Base-by-base conservation (phyloP, 2,329 filamentous ascomycete genomes). In the Paracoccidioides lutzii region DNA sequence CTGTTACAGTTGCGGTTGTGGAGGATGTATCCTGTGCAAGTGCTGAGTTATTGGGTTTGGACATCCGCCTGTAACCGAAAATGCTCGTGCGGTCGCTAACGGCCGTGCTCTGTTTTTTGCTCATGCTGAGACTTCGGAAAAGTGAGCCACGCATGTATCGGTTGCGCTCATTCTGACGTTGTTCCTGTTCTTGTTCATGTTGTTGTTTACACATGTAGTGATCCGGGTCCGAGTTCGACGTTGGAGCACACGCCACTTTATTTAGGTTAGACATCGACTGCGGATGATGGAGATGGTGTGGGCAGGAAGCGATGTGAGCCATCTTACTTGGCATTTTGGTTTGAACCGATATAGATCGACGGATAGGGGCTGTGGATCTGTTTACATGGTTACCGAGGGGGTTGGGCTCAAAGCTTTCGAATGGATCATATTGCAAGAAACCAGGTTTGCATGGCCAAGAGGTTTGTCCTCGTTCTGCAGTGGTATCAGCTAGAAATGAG, bases 231-330 rank as follows among this genome's bases (percentile, higher is more conserved):
- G 5, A 12, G 22, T 37, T 10, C 5, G 7, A 15, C 42, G 7
- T 7, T 44, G 46, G 14, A 5, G 33, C 10, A n/a, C n/a, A 22
- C 3, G 32, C 46, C 22, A 9, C n/a, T 9, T 35, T 48, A 52
- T 52, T 52, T 30, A 52, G 37, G 15, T 52, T 52, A 10, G 41
- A 35, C 49, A 52, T 52, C 41, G 38, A 52, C 28, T 52, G 37
- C 12, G 49, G 49, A 12, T 37, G 49, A 37, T 52, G 49, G 37
- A 52, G 35, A 32, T 22, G 49, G 28, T 52, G 38, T 15, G 22
- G 22, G 32, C 41, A 15, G 7, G 37, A 28, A 40, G 22, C 22
- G 2, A 52, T 7, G 10, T 41, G 37, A 10, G 38, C 37, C 3
- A 30, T 3, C 4, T 52, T 22, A 12, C 8, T 32, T 32, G 49